Evolutionary conservation across 176 grass and related monocot species (phyloP), one percentile per base, ranked within the genome.

Genomic region (Zoysia pacifica): DNA sequence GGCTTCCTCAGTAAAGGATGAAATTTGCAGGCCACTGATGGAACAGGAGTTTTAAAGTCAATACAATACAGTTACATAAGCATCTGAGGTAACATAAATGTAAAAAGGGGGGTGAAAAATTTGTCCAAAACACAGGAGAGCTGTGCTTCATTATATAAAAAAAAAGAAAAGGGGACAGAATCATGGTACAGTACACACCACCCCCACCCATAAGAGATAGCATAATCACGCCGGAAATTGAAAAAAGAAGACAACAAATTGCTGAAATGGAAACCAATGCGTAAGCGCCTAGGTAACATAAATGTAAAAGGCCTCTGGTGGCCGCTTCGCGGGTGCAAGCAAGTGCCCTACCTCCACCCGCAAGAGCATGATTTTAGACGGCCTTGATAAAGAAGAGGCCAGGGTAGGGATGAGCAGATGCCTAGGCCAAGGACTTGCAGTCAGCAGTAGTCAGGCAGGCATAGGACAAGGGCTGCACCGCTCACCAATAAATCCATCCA

Each of bases 1-100:
- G 61, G n/a, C 51, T 63, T 42, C 35, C 77, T 67, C 62, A 46
- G 61, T 77, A 82, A 40, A 77, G 12, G 8, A 46, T 48, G 35
- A 48, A 63, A 51, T 45, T 18, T 77, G 11, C 54, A 53, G 48
- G 47, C 28, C 53, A 35, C 71, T 1, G 2, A 71, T 48, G 16
- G 47, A 48, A 72, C 8, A 71, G 56, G 16, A 71, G 54, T 76
- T 76, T 7, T 54, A 45, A 72, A 28, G 28, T 28, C 28, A 28
- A 50, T 11, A 35, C 35, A 41, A 48, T 59, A 76, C 18, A 12
- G 20, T 50, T 45, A 46, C 16, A 35, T 39, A 73, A 43, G 50
- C 19, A 28, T 62, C 43, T 65, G 15, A 61, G 11, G 1, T 58
- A 74, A 67, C 14, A 63, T 48, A 74, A 11, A 61, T 9, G 19